Evolutionary conservation across 345 rosid species (phyloP).

Genomic region (Sisymbrium irio): DNA sequence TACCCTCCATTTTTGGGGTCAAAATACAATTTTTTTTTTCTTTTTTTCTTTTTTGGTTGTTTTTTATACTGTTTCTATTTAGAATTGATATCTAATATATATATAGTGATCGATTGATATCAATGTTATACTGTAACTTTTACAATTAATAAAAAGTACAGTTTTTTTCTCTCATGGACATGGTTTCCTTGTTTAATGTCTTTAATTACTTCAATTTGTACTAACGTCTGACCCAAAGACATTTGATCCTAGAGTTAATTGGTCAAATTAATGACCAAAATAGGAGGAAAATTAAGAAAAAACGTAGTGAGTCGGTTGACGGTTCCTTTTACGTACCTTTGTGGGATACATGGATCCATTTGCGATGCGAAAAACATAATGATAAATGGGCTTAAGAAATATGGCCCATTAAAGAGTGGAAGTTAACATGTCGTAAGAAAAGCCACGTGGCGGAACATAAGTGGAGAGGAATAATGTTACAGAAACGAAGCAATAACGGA

Average conservation of each 20-base stretch:
- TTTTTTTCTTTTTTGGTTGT: neutral
- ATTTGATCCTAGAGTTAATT: neutral
- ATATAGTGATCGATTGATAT: neutral
- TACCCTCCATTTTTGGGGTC: too few relatives aligned
- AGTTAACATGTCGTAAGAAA: neutral
- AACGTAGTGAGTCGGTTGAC: too few relatives aligned
- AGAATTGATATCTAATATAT: neutral
- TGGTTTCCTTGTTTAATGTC: neutral
- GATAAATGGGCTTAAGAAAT: neutral
- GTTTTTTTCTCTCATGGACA: neutral
- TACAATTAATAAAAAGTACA: neutral
- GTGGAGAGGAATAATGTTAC: conserved; percentile 15
- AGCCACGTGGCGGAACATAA: conserved; percentile 21
- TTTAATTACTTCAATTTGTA: neutral
- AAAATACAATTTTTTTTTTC: neutral
- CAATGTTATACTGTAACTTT: neutral
- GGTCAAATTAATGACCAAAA: neutral
- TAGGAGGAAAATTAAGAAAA: neutral
- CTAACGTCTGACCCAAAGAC: neutral
- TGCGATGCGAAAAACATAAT: neutral
- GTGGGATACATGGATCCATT: too few relatives aligned
- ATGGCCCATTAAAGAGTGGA: neutral
- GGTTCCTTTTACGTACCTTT: too few relatives aligned
- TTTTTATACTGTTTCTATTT: too few relatives aligned
- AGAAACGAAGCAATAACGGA: conserved; percentile 19